These are phyloP conservation scores for Erythrobasidium hasegawianum DNA, from an alignment of 1,284 basidiomycete species.

Conservation along the genomic window DNA sequence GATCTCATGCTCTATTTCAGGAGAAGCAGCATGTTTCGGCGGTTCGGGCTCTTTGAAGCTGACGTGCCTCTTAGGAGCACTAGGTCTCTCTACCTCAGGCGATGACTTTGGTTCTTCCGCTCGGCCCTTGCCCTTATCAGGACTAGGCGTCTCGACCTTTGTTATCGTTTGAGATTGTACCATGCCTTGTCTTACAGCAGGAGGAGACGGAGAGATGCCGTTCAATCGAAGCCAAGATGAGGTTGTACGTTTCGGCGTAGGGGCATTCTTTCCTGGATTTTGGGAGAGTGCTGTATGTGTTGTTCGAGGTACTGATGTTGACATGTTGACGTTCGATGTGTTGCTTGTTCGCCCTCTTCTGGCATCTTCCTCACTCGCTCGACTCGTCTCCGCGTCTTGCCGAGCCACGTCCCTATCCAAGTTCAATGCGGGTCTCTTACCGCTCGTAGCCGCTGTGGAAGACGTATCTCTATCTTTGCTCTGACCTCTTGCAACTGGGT, in stretches of 20 bases:
- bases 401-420: slow-evolving; percentile 16
- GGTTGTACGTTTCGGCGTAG: not conserved
- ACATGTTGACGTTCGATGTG: not conserved
- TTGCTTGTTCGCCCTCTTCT: not conserved
- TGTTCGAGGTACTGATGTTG: slow-evolving; percentile 1
- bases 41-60: slow-evolving; percentile 28
- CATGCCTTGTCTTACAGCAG: not conserved
- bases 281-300: not conserved
- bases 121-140: not conserved
- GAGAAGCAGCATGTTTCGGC: not conserved
- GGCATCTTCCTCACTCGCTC: not conserved
- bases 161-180: no score
- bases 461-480: no score
- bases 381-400: slow-evolving; percentile 7
- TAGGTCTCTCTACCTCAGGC: not conserved
- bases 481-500: no score
- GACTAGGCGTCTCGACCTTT: no score
- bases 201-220: slow-evolving; percentile 20
- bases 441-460: no score
- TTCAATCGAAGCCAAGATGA: slow-evolving; percentile 31
- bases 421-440: slow-evolving; percentile 15
- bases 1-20: not conserved
- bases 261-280: not conserved
- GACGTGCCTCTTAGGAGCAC: slow-evolving; percentile 16
- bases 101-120: no score